Base-by-base conservation (phyloP, 129 eudicot genomes). In the Chrysanthemum makinoi region DNA sequence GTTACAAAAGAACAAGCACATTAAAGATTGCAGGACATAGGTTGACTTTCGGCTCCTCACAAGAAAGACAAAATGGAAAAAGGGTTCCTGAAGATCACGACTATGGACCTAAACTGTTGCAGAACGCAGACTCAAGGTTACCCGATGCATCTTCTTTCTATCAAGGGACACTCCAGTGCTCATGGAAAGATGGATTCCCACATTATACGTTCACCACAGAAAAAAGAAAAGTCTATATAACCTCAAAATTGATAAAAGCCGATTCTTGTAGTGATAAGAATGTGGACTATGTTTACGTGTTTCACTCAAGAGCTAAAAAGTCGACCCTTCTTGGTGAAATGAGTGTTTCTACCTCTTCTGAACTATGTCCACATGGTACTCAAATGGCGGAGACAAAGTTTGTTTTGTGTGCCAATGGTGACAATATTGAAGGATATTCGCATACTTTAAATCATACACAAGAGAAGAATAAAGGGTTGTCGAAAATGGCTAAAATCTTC, bases 101-200 rank as follows among this genome's bases (percentile, higher is more conserved):
- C 46, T 39, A 0, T 39, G 46, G 10, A 2, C 46, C 46, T 39
- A 39, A 39, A 39, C 10, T 39, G 46, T 39, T 39, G 46, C 46
- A 39, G 9, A 39, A 39, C 7, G 10, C 46, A 39, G 46, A 39
- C 10, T 39, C 46, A 39, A 1, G 46, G 10, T 83, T 79, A 62
- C 85, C 65, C 75, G 66, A 35, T 81, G 69, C 14, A 80, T 83
- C 75, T 76, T 90, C 51, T 83, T 69, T 55, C 39, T 75, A 70
- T 75, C 88, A 84, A 46, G 95, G 90, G 76, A 88, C 81, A 86
- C 87, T 91, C 19, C 88, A 81, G 2, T 80, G 85, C 49, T 78
- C 78, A 13, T 88, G 96, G 96, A 78, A 79, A 8, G 60, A 77
- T 60, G 92, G 88, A 48, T 51, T 62, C 46, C 95, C 93, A 12